phyloP scores from a whole-genome alignment of 2,329 filamentous ascomycete genomes.

The Pseudogymnoascus sp. region DNA sequence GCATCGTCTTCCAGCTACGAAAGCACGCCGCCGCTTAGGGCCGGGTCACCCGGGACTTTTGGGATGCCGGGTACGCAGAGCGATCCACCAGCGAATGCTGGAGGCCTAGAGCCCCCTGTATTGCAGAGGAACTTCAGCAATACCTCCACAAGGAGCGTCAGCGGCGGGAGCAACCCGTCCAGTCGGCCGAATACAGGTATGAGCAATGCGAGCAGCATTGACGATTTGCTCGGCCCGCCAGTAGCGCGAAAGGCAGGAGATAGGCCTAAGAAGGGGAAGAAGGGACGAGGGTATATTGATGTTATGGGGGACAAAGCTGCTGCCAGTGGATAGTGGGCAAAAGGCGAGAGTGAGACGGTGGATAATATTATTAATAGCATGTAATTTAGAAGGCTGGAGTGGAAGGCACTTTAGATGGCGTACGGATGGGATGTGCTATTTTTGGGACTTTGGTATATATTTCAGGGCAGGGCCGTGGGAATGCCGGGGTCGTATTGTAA shows the following conservation, averaged over 20 bases:
- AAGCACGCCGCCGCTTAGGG: background rate
- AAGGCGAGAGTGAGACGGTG: background rate
- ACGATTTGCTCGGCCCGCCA: conserved; percentile 77
- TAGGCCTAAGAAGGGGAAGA: conserved; percentile 63
- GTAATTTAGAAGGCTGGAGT: background rate
- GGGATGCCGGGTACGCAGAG: background rate
- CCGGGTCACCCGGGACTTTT: background rate
- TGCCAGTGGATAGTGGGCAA: background rate
- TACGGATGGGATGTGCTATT: background rate
- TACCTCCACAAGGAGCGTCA: conserved; percentile 21
- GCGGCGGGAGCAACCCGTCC: conserved; percentile 38
- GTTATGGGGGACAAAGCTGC: conserved; percentile 58
- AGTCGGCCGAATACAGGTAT: conserved; percentile 71
- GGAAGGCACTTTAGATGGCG: conserved; percentile 3
- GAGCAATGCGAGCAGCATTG: conserved; percentile 89
- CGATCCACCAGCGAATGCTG: background rate
- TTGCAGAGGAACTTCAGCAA: conserved; percentile 20
- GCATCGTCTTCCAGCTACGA: background rate
- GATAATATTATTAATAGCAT: conserved; percentile 8
- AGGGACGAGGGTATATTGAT: conserved; percentile 85
- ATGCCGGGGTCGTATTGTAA: conserved; percentile 1
- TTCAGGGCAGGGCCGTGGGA: conserved; percentile 3
- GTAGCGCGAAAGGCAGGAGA: conserved; percentile 57
- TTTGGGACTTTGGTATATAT: background rate
- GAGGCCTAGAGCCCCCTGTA: conserved; percentile 16